Evolutionary conservation across 305 asterid genomes (phyloP).

Genomic region (Fraxinus albicans): DNA sequence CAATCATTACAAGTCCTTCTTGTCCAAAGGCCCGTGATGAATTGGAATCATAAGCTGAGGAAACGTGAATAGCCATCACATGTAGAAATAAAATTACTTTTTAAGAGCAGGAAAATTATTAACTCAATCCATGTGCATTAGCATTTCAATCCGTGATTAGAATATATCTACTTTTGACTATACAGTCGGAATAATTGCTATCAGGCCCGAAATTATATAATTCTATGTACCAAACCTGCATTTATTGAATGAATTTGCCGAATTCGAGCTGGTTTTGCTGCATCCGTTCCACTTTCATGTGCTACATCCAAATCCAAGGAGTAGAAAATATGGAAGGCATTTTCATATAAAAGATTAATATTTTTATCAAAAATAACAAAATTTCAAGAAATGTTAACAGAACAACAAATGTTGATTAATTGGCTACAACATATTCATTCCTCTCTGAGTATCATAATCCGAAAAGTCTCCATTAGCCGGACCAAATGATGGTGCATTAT

Average conservation of each 20-base stretch:
- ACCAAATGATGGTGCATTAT: slow-evolving; percentile 54
- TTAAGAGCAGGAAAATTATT: neutral
- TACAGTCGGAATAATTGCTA: neutral
- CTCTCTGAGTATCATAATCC: slow-evolving; percentile 62
- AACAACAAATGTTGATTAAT: slow-evolving; percentile 6
- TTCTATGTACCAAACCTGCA: neutral
- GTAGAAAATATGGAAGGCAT: neutral
- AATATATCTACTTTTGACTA: neutral
- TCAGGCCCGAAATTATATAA: neutral
- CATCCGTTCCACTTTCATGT: neutral
- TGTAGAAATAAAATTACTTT: neutral
- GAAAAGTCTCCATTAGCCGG: slow-evolving; percentile 48
- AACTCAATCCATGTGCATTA: neutral
- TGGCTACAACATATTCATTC: slow-evolving; percentile 64
- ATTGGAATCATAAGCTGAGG: neutral
- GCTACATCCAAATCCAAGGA: neutral
- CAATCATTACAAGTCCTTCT: neutral
- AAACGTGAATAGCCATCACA: neutral
- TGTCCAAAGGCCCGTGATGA: neutral
- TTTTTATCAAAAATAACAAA: neutral
- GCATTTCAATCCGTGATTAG: neutral
- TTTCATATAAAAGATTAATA: neutral
- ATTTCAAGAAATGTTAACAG: neutral
- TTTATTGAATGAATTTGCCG: neutral
- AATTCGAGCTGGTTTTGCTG: neutral